These are phyloP conservation scores for Epichloe uncinata DNA, from an alignment of 2,329 filamentous ascomycete genomes.

Conservation along the genomic window DNA sequence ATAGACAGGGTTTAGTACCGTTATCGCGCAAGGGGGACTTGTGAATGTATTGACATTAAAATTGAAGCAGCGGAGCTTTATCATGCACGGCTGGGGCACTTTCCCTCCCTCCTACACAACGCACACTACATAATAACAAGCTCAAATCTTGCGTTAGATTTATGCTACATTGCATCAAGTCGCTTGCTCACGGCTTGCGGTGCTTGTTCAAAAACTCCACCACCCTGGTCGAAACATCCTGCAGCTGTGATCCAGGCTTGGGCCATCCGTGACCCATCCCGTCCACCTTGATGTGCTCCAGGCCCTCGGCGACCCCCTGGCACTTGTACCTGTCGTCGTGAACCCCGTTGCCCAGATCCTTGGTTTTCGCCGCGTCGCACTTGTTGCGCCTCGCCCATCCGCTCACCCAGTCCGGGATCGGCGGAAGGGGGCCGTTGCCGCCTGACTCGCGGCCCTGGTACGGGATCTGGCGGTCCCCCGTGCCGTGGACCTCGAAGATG, in stretches of 20 bases:
- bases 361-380: constrained; percentile 4
- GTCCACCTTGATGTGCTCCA: constrained; percentile 11
- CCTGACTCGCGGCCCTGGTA: constrained; percentile 27
- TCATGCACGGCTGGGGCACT: no score
- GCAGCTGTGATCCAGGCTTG: not conserved
- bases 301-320: constrained; percentile 4
- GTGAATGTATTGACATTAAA: no score
- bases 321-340: constrained; percentile 9
- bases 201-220: constrained; percentile 6
- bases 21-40: no score
- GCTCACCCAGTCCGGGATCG: constrained; percentile 25
- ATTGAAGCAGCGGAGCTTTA: no score
- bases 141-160: no score
- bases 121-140: no score
- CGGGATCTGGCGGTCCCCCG: constrained; percentile 29
- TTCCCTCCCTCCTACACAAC: no score
- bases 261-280: constrained; percentile 9
- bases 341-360: constrained; percentile 5
- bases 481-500: constrained; percentile 38
- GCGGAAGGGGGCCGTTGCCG: constrained; percentile 28
- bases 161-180: no score
- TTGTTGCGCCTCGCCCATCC: constrained; percentile 23
- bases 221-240: constrained; percentile 4
- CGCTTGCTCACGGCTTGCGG: not conserved
- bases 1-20: no score